Base-by-base conservation (phyloP, 1,284 basidiomycete genomes). In the Rhodotorula glutinis region DNA sequence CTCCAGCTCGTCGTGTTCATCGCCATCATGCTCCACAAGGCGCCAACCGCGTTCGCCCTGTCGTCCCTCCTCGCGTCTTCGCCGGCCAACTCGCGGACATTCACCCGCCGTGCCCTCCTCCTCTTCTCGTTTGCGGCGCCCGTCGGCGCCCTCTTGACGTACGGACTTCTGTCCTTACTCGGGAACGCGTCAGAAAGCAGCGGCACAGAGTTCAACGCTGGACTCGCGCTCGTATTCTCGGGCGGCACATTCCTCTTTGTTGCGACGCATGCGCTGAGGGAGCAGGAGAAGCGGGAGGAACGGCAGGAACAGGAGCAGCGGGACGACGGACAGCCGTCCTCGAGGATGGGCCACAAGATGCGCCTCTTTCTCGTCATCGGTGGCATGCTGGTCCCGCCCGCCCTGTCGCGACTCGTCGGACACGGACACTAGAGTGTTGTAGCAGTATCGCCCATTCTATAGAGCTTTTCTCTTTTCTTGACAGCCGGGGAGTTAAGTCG, bases 11-110 rank as follows among this genome's bases (percentile, higher is more conserved):
- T 95, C 52, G 88, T 96, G 1, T 95, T 96, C 77, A 76, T 94
- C 40, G 92, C 93, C 2, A 84, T 96, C 43, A 83, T 91, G 53
- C 82, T 95, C 14, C 92, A 96, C 79, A 96, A 95, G 84, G 89
- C 74, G 10, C 75, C 75, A 1, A 73, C 74, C 38, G 75, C 75
- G 4, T 76, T 75, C 47, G 75, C 73, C 3, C 61, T 76, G 9
- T 70, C 69, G 25, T 59, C 61, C 29, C 64, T 76, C 23, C 65
- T 76, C 40, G 25, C 65, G 14, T 57, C 72, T 13, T 57, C 64
- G 19, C 56, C 60, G 14, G 65, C 67, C 23, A 53, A 44, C n/a
- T 57, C 44, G 17, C 51, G 44, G 16, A 40, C 62, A 9, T 71
- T 73, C 41, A 62, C 71, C 7, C 56, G 67, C 9, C 44, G 57